Base-by-base conservation (phyloP, 2,329 filamentous ascomycete genomes). In the Epichloe sylvatica region DNA sequence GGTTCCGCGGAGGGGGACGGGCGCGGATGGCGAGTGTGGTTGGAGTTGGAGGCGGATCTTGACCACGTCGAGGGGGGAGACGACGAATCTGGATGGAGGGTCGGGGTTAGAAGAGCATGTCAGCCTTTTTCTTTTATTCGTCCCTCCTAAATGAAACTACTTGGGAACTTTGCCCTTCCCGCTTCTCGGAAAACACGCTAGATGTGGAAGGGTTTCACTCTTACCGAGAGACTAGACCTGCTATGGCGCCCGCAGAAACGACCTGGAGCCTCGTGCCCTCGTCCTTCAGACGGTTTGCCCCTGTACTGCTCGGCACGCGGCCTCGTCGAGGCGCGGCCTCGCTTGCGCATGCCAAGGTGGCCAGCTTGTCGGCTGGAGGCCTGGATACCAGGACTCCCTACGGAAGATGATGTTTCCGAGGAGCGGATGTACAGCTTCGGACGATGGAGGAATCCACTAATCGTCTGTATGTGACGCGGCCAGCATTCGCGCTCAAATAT, bases 11-110 rank as follows among this genome's bases (percentile, higher is more conserved):
- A 91, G 86, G 43, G 70, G 70, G 71, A 48, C 64, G 67, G 12
- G 72, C 64, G 52, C 84, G 58, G 83, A 84, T 52, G 86, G 78
- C 45, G 87, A 89, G 70, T 94, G 85, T 42, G 86, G 80, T 67
- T 97, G 92, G 17, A 98, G 81, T 66, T 98, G 92, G 43, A 97
- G 82, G 44, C 92, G 86, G 69, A 98, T 98, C 73, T 98, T 97
- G 70, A 97, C 81, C 54, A 98, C 92, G 67, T 98, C 92, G 57
- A 98, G 84, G 48, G 92, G 92, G 17, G 92, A 88, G 63, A 97
- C 84, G 62, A 92, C 80, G 73, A 98, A 97, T 64, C 86, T 89
- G 5, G 3, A 17, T 89, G 3, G 3, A n/a, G 17, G n/a, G 15
- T 19, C 17, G 6, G 19, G 5, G 2, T 35, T 2, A 25, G 23